Percentiles rank a stretch among this genome's conserved stretches.
These are phyloP conservation scores for Crithidia brevicula DNA, from an alignment of 208 protist genomes.

Conservation along the genomic window DNA sequence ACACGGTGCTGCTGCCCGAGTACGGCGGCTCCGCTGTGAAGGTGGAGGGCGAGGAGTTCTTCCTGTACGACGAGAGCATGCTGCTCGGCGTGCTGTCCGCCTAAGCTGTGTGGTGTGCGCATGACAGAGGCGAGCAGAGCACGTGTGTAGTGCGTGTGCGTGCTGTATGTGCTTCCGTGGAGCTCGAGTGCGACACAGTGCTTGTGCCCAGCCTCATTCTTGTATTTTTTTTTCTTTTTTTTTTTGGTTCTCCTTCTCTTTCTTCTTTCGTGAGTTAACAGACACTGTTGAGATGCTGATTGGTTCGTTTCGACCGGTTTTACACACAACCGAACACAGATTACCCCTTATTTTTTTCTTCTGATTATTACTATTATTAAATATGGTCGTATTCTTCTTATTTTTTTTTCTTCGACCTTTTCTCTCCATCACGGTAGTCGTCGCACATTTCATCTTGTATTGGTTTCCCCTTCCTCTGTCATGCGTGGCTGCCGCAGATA, in stretches of 20 bases:
- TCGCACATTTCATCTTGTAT: no score
- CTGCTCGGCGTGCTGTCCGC: conserved; percentile 87
- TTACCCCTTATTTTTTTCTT: background rate
- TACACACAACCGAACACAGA: background rate
- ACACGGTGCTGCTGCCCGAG: conserved; percentile 92
- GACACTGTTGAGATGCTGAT: background rate
- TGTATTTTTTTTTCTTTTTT: conserved; percentile 6
- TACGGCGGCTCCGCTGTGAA: conserved; percentile 89
- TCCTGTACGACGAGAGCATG: conserved; percentile 89
- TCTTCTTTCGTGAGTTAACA: no score
- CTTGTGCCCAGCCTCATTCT: background rate
- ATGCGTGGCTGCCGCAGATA: no score
- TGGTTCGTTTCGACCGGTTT: background rate
- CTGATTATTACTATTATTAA: background rate
- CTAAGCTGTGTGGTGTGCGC: conserved; percentile 39
- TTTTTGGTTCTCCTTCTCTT: no score
- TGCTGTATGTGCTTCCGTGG: background rate
- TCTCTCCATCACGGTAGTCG: no score
- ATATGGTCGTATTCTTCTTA: background rate
- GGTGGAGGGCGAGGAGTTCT: conserved; percentile 93
- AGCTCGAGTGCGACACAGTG: conserved; percentile 1
- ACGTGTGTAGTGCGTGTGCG: no score
- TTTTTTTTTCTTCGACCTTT: conserved; percentile 21
- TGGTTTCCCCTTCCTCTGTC: no score
- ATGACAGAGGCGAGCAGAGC: no score